Percentiles rank a stretch among this genome's conserved stretches.
phyloP scores from a whole-genome alignment of 2,329 filamentous ascomycete genomes.

The Cordyceps tenuipes region DNA sequence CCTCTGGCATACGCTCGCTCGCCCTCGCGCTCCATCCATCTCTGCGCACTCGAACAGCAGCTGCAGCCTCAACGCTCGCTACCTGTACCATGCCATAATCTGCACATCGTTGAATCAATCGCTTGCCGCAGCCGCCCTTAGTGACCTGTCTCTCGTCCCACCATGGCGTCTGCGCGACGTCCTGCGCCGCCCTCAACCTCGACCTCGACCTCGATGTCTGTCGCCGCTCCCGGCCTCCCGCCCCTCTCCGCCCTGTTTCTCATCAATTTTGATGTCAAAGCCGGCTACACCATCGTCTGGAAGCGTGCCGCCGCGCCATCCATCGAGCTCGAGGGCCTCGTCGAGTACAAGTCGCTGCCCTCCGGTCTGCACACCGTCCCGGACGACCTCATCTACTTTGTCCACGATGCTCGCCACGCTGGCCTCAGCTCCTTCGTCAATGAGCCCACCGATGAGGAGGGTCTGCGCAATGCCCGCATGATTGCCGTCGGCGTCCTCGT shows the following conservation, averaged over 20 bases:
- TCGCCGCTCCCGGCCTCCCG: slow-evolving; percentile 35
- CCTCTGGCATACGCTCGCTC: not conserved
- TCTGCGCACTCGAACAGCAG: not conserved
- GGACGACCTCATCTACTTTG: slow-evolving; percentile 88
- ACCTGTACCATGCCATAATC: not conserved
- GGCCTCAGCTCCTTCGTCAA: slow-evolving; percentile 91
- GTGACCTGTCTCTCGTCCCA: not conserved
- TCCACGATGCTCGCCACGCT: slow-evolving; percentile 70
- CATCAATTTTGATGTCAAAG: slow-evolving; percentile 86
- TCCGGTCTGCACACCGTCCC: slow-evolving; percentile 85
- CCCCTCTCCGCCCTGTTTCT: slow-evolving; percentile 74
- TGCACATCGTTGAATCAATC: not conserved
- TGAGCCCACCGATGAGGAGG: slow-evolving; percentile 64
- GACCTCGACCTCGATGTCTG: slow-evolving; percentile 22
- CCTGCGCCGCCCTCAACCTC: not conserved
- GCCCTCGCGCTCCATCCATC: not conserved
- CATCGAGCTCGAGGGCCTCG: slow-evolving; percentile 71
- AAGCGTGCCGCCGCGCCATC: slow-evolving; percentile 60
- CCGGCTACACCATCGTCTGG: slow-evolving; percentile 87
- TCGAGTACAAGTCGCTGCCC: slow-evolving; percentile 94
- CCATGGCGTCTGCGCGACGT: slow-evolving; percentile 34
- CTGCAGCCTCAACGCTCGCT: not conserved
- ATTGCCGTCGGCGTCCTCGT: slow-evolving; percentile 86
- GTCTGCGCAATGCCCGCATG: slow-evolving; percentile 81
- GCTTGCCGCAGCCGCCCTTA: not conserved